Conservation (phyloP, 2,329 filamentous ascomycete genomes). For the Graphilbum sp. region DNA sequence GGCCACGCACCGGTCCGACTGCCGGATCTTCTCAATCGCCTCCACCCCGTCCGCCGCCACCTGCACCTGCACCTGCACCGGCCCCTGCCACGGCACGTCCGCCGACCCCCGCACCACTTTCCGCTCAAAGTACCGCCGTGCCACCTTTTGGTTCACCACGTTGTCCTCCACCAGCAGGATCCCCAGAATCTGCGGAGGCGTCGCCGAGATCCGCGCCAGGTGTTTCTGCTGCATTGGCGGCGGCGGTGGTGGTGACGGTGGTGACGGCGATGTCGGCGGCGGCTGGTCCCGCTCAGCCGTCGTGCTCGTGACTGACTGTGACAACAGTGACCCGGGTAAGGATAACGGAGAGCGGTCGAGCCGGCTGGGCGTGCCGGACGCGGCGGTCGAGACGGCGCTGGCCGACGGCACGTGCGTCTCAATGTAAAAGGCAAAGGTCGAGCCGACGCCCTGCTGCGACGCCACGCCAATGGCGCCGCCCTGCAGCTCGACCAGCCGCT, state of each 20-base stretch:
- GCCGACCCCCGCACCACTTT: background rate
- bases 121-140: slow-evolving; percentile 28
- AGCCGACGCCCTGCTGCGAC: slow-evolving; percentile 47
- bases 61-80: slow-evolving; percentile 31
- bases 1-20: slow-evolving; percentile 10
- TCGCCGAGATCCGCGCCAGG: background rate
- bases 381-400: background rate
- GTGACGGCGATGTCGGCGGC: no score
- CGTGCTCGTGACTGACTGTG: no score
- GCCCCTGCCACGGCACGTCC: slow-evolving; percentile 6
- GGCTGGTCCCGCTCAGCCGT: no score
- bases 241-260: no score
- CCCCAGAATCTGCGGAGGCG: slow-evolving; percentile 17
- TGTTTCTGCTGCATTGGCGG: background rate
- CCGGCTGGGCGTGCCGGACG: no score
- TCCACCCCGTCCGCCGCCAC: slow-evolving; percentile 42
- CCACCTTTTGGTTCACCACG: slow-evolving; percentile 41
- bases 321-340: no score
- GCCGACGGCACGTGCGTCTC: slow-evolving; percentile 31
- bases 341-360: no score
- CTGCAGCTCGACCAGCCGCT: slow-evolving; percentile 60
- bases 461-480: slow-evolving; percentile 62
- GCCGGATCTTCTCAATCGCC: slow-evolving; percentile 31
- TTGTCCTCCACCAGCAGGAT: slow-evolving; percentile 46
- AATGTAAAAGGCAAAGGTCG: slow-evolving; percentile 53